Evolutionary conservation across 2,329 filamentous ascomycete species (phyloP).

Genomic region (Alternaria triticina): DNA sequence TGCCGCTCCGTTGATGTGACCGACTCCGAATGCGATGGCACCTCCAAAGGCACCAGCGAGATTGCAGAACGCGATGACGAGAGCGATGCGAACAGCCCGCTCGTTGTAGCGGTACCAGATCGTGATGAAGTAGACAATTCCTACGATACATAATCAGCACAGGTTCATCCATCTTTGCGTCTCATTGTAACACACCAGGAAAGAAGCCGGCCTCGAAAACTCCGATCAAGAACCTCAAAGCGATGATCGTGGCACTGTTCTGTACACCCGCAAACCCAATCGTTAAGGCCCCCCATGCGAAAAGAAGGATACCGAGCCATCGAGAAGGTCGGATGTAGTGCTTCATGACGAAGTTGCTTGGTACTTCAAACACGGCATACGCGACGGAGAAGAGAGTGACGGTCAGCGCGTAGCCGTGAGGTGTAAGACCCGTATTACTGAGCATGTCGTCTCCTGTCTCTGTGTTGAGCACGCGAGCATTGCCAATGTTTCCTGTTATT

Average conservation of each 20-base stretch:
- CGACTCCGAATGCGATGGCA: constrained; percentile 59
- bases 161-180: no score
- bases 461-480: constrained; percentile 71
- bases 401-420: constrained; percentile 56
- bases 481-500: constrained; percentile 55
- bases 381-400: constrained; percentile 32
- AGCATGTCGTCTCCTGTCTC: constrained; percentile 66
- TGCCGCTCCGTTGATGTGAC: constrained; percentile 46
- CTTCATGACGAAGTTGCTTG: constrained; percentile 66
- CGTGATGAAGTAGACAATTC: constrained; percentile 58
- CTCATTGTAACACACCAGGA: not conserved
- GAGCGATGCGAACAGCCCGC: constrained; percentile 63
- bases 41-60: constrained; percentile 62
- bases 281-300: constrained; percentile 51
- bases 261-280: constrained; percentile 53
- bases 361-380: constrained; percentile 52
- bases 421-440: constrained; percentile 64
- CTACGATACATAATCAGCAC: not conserved
- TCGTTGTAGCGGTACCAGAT: constrained; percentile 64
- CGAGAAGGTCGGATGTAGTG: constrained; percentile 52
- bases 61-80: constrained; percentile 40
- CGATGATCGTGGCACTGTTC: constrained; percentile 49
- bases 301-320: constrained; percentile 49
- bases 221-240: constrained; percentile 49
- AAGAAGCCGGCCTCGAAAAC: constrained; percentile 21